Percentiles rank a stretch among this genome's conserved stretches.
Conservation (phyloP, 768 basidiomycete species). For the Guyanaporus albipodus region DNA sequence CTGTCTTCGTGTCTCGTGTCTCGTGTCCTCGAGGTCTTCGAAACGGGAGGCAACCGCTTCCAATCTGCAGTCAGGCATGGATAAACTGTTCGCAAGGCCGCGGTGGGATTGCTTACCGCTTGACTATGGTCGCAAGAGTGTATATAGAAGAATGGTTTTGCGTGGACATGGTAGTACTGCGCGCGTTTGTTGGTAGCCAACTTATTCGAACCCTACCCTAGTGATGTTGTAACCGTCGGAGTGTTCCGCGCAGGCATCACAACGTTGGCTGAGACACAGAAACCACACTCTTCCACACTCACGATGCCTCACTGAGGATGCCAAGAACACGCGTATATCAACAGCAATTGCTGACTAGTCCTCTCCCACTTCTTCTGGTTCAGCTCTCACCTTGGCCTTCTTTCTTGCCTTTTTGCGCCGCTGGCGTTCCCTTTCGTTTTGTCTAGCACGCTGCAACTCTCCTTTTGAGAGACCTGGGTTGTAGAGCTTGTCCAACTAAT, state of each 20-base stretch:
- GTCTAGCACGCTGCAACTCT: constrained; percentile 64
- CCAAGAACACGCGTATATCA: not conserved
- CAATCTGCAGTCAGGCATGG: constrained; percentile 46
- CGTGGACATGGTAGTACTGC: constrained; percentile 21
- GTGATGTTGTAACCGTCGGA: constrained; percentile 15
- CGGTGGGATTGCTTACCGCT: constrained; percentile 49
- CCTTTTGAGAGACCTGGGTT: constrained; percentile 78
- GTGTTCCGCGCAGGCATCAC: constrained; percentile 14
- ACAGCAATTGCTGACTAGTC: constrained; percentile 6
- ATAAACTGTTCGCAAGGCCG: constrained; percentile 2
- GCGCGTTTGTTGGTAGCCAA: not conserved
- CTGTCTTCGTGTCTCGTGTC: constrained; percentile 22
- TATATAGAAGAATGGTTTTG: constrained; percentile 52
- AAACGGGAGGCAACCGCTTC: constrained; percentile 93
- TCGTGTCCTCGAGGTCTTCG: constrained; percentile 79
- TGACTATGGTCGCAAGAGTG: constrained; percentile 78
- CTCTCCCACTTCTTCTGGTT: constrained; percentile 10
- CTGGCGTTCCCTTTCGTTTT: constrained; percentile 71
- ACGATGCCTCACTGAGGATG: not conserved
- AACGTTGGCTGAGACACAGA: not conserved
- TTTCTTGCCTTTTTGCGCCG: constrained; percentile 77
- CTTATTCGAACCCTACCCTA: too few species aligned
- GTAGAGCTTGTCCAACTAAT: constrained; percentile 62
- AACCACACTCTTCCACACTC: not conserved
- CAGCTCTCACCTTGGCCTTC: constrained; percentile 41